These are phyloP conservation scores for Croton laevigatus DNA, from an alignment of 441 rosid species.

Conservation along the genomic window DNA sequence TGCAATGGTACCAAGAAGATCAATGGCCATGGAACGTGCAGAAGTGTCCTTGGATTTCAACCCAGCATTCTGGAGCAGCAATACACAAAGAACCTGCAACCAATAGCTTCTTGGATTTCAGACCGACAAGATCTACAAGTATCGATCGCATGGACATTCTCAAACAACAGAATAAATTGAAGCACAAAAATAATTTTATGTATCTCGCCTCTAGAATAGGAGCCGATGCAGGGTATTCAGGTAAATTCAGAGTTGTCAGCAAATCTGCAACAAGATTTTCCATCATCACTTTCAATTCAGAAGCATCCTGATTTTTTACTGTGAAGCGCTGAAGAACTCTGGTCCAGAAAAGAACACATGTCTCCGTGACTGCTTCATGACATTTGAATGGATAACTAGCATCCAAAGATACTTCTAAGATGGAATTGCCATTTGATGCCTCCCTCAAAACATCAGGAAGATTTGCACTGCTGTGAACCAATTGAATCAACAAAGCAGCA, in stretches of 20 bases:
- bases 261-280: slow-evolving; percentile 94
- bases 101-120: slow-evolving; percentile 28
- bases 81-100: slow-evolving; percentile 94
- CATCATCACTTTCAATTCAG: slow-evolving; percentile 86
- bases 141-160: background rate
- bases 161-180: slow-evolving; percentile 4
- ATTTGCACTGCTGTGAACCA: slow-evolving; percentile 88
- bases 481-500: slow-evolving; percentile 89
- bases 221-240: slow-evolving; percentile 95
- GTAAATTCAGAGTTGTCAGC: slow-evolving; percentile 84
- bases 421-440: slow-evolving; percentile 55
- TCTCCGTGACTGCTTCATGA: slow-evolving; percentile 85
- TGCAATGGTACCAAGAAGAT: slow-evolving; percentile 91
- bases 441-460: slow-evolving; percentile 81
- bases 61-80: slow-evolving; percentile 96
- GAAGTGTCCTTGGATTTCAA: slow-evolving; percentile 89
- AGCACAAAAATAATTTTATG: slow-evolving; percentile 13
- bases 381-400: slow-evolving; percentile 61
- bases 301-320: slow-evolving; percentile 89
- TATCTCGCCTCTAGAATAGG: slow-evolving; percentile 84
- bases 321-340: slow-evolving; percentile 94
- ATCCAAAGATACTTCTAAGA: slow-evolving; percentile 71
- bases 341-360: slow-evolving; percentile 96
- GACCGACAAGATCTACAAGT: background rate
- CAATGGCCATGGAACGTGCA: slow-evolving; percentile 95